Conservation (phyloP, 148 eudicot genomes). For the Gaultheria prostrata region DNA sequence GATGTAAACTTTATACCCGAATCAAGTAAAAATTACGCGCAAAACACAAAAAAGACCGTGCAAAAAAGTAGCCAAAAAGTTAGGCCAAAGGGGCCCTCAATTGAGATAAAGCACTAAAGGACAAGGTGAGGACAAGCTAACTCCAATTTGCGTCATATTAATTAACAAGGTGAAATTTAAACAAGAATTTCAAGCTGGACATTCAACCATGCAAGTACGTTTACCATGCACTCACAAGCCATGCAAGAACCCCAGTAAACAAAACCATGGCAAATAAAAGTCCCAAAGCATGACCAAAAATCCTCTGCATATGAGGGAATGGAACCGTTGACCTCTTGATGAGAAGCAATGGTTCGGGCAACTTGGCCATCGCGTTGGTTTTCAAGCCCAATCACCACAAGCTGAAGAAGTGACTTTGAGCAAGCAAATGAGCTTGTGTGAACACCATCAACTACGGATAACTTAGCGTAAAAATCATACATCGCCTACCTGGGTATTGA, state of each 20-base stretch:
- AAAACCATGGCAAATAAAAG: background rate
- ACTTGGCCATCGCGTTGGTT: background rate
- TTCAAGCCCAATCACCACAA: background rate
- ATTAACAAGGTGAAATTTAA: background rate
- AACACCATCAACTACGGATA: background rate
- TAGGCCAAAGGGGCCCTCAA: too few relatives aligned
- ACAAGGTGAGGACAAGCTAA: background rate
- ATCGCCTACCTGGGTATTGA: slow-evolving; percentile 70
- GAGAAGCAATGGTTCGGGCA: background rate
- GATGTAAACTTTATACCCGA: too few relatives aligned
- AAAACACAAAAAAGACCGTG: too few relatives aligned
- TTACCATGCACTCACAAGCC: background rate
- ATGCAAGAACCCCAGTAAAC: background rate
- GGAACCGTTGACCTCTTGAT: background rate
- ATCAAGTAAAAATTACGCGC: too few relatives aligned
- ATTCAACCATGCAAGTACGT: background rate
- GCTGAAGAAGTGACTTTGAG: background rate
- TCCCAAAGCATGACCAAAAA: background rate
- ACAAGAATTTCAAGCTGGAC: background rate
- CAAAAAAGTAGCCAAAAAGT: too few relatives aligned
- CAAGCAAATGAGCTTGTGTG: background rate
- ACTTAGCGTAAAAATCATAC: background rate
- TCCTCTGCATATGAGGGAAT: background rate
- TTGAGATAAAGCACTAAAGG: background rate
- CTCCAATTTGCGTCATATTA: background rate